phyloP scores from a whole-genome alignment of 2,329 filamentous ascomycete genomes.

The Phyllachora maydis region DNA sequence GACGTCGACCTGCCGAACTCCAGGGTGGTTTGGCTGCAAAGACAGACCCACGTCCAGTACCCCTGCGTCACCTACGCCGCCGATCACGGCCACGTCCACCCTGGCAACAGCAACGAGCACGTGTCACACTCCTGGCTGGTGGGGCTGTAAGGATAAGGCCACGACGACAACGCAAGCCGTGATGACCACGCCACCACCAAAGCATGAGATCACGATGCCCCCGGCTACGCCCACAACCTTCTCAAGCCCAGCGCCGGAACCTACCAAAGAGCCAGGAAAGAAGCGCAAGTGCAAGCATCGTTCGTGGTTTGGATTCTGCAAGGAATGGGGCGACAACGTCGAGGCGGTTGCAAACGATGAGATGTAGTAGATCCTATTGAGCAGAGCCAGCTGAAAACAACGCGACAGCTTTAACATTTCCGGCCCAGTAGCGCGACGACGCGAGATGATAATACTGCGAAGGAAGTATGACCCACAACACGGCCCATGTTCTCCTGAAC shows the following conservation, averaged over 20 bases:
- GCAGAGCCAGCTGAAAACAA: too few species aligned
- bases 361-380: slow-evolving; percentile 1
- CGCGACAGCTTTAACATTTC: too few species aligned
- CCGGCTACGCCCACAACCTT: slow-evolving; percentile 8
- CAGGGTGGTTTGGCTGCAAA: slow-evolving; percentile 47
- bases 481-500: too few species aligned
- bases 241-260: slow-evolving; percentile 1
- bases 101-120: slow-evolving; percentile 12
- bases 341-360: slow-evolving; percentile 1
- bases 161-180: slow-evolving; percentile 9
- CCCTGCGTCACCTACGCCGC: slow-evolving; percentile 14
- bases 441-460: too few species aligned
- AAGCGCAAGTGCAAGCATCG: slow-evolving; percentile 13
- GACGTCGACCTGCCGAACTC: slow-evolving; percentile 12
- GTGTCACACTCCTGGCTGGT: slow-evolving; percentile 34
- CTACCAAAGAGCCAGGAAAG: slow-evolving; percentile 6
- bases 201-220: slow-evolving; percentile 8
- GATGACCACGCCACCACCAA: slow-evolving; percentile 6
- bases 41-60: slow-evolving; percentile 22
- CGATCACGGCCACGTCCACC: slow-evolving; percentile 10
- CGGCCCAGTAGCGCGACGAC: too few species aligned
- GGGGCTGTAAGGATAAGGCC: slow-evolving; percentile 29
- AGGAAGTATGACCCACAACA: too few species aligned
- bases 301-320: slow-evolving; percentile 20
- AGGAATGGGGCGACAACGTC: slow-evolving; percentile 12